These are phyloP conservation scores for Sphaerulina musiva DNA, from an alignment of 2,329 filamentous ascomycete species.

Conservation along the genomic window DNA sequence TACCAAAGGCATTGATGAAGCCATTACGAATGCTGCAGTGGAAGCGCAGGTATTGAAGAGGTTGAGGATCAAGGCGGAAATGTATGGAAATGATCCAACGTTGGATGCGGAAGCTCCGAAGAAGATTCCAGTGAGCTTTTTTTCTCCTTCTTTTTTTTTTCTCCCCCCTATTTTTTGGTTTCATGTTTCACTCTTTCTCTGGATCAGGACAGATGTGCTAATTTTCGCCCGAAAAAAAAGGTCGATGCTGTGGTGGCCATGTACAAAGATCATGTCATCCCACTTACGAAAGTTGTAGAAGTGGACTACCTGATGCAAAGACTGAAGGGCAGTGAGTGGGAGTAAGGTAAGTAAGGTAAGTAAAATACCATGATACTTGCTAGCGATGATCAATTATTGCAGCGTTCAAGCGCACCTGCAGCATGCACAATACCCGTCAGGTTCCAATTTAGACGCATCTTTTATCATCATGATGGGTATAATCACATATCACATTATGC, in stretches of 20 bases:
- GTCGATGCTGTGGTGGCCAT: slow-evolving; percentile 80
- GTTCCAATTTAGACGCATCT: no score
- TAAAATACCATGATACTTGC: not conserved
- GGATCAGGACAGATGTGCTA: no score
- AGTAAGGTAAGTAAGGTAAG: slow-evolving; percentile 26
- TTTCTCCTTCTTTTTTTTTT: no score
- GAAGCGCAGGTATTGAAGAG: slow-evolving; percentile 88
- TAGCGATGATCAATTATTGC: no score
- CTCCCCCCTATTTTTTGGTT: no score
- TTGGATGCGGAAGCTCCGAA: slow-evolving; percentile 45
- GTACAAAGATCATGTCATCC: slow-evolving; percentile 90
- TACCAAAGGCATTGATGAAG: slow-evolving; percentile 71
- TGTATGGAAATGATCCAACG: slow-evolving; percentile 86
- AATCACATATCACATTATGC: no score
- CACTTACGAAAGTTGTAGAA: slow-evolving; percentile 95
- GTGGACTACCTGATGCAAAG: slow-evolving; percentile 97
- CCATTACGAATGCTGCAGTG: slow-evolving; percentile 83
- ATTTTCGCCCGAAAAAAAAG: no score
- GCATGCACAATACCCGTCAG: not conserved
- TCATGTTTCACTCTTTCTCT: no score
- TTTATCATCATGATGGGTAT: no score
- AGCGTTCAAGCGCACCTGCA: not conserved
- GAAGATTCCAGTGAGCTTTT: slow-evolving; percentile 65
- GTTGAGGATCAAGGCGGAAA: slow-evolving; percentile 79
- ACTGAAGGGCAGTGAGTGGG: slow-evolving; percentile 53